A percentile compares a stretch with the other conserved stretches of the same genome.
These are phyloP conservation scores for Leishmania major DNA, from an alignment of 208 protist genomes.

Conservation along the genomic window DNA sequence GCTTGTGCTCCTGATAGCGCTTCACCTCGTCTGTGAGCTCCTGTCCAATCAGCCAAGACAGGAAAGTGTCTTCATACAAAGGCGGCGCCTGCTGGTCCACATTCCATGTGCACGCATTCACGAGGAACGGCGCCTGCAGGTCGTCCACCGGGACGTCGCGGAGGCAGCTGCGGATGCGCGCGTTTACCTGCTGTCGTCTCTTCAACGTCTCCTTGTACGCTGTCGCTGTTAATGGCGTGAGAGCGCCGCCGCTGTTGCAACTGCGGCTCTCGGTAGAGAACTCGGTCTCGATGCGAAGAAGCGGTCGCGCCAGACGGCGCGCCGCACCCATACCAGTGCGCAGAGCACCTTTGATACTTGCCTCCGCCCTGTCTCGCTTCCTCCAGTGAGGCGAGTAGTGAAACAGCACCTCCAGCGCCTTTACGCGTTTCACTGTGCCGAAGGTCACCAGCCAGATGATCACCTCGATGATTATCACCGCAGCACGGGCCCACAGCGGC, in stretches of 20 bases:
- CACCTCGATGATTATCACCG: constrained; percentile 23
- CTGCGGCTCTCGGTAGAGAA: constrained; percentile 26
- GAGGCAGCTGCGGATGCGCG: constrained; percentile 43
- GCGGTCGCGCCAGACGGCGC: constrained; percentile 31
- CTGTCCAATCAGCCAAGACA: constrained; percentile 57
- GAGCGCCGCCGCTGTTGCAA: constrained; percentile 1
- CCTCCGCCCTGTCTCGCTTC: constrained; percentile 25
- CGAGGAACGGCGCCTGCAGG: constrained; percentile 37
- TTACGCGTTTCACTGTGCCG: constrained; percentile 32
- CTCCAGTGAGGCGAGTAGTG: constrained; percentile 30
- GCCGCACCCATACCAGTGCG: constrained; percentile 32
- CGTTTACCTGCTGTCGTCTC: constrained; percentile 31
- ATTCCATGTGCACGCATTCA: constrained; percentile 84
- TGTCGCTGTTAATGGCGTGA: constrained; percentile 31
- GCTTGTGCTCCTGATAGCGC: constrained; percentile 33
- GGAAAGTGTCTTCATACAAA: constrained; percentile 30
- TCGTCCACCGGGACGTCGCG: constrained; percentile 15
- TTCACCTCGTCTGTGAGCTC: constrained; percentile 37
- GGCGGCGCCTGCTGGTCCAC: constrained; percentile 69
- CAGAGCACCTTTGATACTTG: constrained; percentile 26
- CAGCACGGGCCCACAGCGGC: constrained; percentile 21
- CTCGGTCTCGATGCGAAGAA: constrained; percentile 56
- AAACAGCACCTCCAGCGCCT: constrained; percentile 14
- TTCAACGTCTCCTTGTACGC: constrained; percentile 29
- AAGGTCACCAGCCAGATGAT: constrained; percentile 35